phyloP scores from a whole-genome alignment of 2,329 filamentous ascomycete genomes.

The Mycosphaerella arachidis region DNA sequence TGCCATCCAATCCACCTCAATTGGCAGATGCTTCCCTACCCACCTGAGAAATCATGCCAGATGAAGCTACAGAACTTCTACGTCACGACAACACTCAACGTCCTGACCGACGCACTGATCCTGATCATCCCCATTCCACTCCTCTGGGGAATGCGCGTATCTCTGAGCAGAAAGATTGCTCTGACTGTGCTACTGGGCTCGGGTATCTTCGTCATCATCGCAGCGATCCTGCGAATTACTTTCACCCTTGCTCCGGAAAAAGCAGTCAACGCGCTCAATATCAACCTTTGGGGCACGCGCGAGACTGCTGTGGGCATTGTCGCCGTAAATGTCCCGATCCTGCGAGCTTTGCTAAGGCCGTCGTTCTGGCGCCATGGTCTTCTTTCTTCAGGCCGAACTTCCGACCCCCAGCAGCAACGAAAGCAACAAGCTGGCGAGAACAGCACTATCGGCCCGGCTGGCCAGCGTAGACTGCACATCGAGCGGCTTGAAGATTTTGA shows the following conservation, averaged over 20 bases:
- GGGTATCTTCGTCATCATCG: slow-evolving; percentile 35
- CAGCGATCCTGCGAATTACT: slow-evolving; percentile 32
- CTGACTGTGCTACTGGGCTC: slow-evolving; percentile 34
- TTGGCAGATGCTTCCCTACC: slow-evolving; percentile 28
- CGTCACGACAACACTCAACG: slow-evolving; percentile 31
- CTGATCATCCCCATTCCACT: slow-evolving; percentile 33
- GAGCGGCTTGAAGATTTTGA: neutral
- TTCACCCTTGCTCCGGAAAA: slow-evolving; percentile 23
- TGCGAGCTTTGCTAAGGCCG: slow-evolving; percentile 21
- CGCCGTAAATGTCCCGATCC: slow-evolving; percentile 34
- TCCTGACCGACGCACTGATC: slow-evolving; percentile 32
- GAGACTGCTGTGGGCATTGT: slow-evolving; percentile 36
- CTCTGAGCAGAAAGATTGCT: slow-evolving; percentile 32
- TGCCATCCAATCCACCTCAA: slow-evolving; percentile 29
- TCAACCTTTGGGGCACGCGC: slow-evolving; percentile 37
- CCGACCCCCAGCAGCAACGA: neutral
- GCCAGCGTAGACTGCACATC: neutral
- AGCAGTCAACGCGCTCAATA: slow-evolving; percentile 29
- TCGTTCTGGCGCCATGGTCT: slow-evolving; percentile 5
- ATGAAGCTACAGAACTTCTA: slow-evolving; percentile 22
- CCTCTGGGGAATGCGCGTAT: slow-evolving; percentile 32
- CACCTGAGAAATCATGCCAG: slow-evolving; percentile 24
- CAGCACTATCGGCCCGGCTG: neutral
- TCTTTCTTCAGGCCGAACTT: neutral
- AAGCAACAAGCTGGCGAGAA: neutral